A percentile compares a stretch with the other conserved stretches of the same genome.
phyloP scores from a whole-genome alignment of 129 eudicot genomes.

The Scalesia atractyloides region DNA sequence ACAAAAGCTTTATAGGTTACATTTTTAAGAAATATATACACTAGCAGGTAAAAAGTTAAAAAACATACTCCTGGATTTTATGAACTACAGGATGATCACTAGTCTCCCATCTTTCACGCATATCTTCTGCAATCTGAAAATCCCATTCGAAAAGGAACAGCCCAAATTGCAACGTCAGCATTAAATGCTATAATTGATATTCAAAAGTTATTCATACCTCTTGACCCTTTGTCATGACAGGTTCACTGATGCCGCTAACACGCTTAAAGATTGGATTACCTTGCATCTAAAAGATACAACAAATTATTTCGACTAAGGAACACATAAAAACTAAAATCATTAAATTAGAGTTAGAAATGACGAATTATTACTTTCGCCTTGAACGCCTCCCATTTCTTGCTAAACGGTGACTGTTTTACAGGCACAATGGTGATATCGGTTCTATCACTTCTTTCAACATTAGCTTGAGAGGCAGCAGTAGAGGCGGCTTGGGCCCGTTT shows the following conservation, averaged over 20 bases:
- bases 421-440: constrained; percentile 80
- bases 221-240: constrained; percentile 80
- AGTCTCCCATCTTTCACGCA: constrained; percentile 93
- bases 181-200: not conserved
- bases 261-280: constrained; percentile 86
- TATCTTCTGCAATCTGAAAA: constrained; percentile 86
- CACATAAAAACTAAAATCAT: constrained; percentile 1
- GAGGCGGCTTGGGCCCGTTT: constrained; percentile 61
- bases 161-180: not conserved
- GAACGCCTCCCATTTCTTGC: constrained; percentile 81
- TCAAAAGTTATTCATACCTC: constrained; percentile 56
- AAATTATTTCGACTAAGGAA: constrained; percentile 15
- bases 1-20: not conserved
- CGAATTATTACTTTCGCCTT: constrained; percentile 64
- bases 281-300: constrained; percentile 55
- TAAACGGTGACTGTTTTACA: constrained; percentile 68
- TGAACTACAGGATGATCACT: constrained; percentile 93
- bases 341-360: not conserved
- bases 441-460: constrained; percentile 72
- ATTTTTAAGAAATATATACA: not conserved
- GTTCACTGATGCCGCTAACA: constrained; percentile 72
- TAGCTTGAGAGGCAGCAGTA: constrained; percentile 45
- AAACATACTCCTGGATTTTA: constrained; percentile 86
- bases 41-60: constrained; percentile 5
- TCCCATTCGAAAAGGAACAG: constrained; percentile 5